Evolutionary conservation across 495 filamentous ascomycete species (phyloP).

Genomic region (Penicillium herquei): DNA sequence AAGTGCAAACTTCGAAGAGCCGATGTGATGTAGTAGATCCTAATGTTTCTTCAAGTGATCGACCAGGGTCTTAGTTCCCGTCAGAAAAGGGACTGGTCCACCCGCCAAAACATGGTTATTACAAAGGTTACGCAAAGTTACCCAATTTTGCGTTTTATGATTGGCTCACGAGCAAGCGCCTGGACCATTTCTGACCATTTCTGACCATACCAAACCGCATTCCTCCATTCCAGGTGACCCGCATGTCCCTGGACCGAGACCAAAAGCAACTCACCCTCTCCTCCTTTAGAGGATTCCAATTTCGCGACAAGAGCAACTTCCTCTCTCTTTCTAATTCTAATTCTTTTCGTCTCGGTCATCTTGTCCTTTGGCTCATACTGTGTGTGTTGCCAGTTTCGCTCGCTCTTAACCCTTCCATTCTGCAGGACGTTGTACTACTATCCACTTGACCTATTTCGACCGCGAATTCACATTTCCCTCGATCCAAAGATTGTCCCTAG

Average conservation of each 20-base stretch:
- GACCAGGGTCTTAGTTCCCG: background rate
- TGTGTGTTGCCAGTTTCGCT: conserved; percentile 38
- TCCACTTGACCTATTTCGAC: conserved; percentile 17
- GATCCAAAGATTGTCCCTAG: conserved; percentile 1
- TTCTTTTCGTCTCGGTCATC: conserved; percentile 4
- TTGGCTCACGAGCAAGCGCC: background rate
- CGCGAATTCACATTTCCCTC: conserved; percentile 8
- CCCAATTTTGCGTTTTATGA: background rate
- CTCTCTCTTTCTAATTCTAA: conserved; percentile 7
- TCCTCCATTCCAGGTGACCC: conserved; percentile 10
- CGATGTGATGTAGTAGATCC: background rate
- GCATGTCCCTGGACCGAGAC: background rate
- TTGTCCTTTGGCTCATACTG: conserved; percentile 32
- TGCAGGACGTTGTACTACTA: background rate
- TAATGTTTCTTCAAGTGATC: background rate
- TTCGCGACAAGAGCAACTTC: background rate
- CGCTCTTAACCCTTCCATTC: conserved; percentile 22
- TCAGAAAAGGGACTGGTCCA: background rate
- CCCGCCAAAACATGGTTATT: background rate
- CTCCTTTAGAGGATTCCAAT: conserved; percentile 6
- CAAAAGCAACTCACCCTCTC: background rate
- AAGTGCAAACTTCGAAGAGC: background rate
- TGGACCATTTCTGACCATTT: background rate
- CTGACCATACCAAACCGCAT: conserved; percentile 7
- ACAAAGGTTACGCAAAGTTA: background rate